phyloP scores from a whole-genome alignment of 257 asterid genomes.

The Primulina tabacum region DNA sequence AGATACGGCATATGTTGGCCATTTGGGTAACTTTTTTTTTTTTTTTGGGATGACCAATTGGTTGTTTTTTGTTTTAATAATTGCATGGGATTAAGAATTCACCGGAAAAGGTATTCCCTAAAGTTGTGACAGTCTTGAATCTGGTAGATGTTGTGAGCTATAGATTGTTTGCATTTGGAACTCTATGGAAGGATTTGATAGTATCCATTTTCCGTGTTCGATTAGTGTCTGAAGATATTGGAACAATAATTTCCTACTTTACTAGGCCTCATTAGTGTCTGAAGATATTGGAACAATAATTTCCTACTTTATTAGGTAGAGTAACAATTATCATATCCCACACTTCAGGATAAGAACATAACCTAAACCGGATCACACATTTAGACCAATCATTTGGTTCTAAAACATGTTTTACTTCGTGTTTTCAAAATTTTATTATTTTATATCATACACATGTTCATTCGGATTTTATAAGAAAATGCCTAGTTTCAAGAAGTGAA shows the following conservation, averaged over 20 bases:
- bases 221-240: not conserved
- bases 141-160: not conserved
- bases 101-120: not conserved
- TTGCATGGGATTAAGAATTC: not conserved
- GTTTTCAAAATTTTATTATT: not conserved
- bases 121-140: not conserved
- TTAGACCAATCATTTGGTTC: not conserved
- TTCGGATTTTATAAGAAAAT: too few relatives aligned
- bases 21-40: constrained; percentile 55
- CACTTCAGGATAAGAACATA: too few relatives aligned
- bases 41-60: constrained; percentile 1
- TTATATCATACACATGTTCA: too few relatives aligned
- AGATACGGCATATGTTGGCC: constrained; percentile 89
- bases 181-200: not conserved
- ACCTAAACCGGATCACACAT: too few relatives aligned
- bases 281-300: not conserved
- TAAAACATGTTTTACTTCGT: not conserved
- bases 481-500: not conserved
- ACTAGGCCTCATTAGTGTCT: not conserved
- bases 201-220: too few relatives aligned
- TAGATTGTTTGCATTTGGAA: not conserved
- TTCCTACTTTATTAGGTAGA: too few relatives aligned
- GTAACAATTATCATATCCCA: too few relatives aligned
- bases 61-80: not conserved
- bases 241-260: not conserved